Evolutionary conservation across 352 stramenopile species (phyloP), one percentile per base, ranked within the genome.

Genomic region (Lagenidium sp.): DNA sequence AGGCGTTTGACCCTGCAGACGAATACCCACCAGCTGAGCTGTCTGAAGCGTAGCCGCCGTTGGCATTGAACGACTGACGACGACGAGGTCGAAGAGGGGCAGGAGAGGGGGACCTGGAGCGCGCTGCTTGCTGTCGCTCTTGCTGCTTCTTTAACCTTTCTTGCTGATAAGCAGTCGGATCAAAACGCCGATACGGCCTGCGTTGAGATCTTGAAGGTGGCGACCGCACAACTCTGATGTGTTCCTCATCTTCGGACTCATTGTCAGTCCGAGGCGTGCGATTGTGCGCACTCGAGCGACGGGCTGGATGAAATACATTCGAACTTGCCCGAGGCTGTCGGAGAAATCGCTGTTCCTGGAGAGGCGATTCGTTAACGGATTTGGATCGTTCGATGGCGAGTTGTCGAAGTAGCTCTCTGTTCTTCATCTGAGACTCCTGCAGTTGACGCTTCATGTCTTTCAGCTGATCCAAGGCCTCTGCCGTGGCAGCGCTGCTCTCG

Each of bases 101-200:
- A 13, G 8, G 60, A 4, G 73, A 79, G 3, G 56, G 49, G 4
- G 68, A 66, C 16, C 63, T 65, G 23, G 52, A 48, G 31, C 60
- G 51, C 0, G 45, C 11, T 6, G 43, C 41, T 11, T 55, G 41
- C 5, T 60, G 68, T 37, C 74, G 44, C 40, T 82, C 82, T 3
- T 61, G 73, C 31, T 86, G 61, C 13, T 71, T 72, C n/a, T n/a
- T n/a, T n/a, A n/a, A n/a, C n/a, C n/a, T n/a, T 37, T 92, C 74
- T 39, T 72, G 60, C 48, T 92, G 76, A 57, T 92, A 92, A 11
- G 79, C 79, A 8, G 79, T 92, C 6, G 76, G 79, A 36, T 92
- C 76, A 44, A 92, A 92, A 13, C 76, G 68, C 20, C 69, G 64
- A 36, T 86, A 89, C 8, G 49, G 29, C 16, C 54, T 57, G 10